These are phyloP conservation scores for Cytauxzoon felis DNA, from an alignment of 169 alveolate species.

Conservation along the genomic window DNA sequence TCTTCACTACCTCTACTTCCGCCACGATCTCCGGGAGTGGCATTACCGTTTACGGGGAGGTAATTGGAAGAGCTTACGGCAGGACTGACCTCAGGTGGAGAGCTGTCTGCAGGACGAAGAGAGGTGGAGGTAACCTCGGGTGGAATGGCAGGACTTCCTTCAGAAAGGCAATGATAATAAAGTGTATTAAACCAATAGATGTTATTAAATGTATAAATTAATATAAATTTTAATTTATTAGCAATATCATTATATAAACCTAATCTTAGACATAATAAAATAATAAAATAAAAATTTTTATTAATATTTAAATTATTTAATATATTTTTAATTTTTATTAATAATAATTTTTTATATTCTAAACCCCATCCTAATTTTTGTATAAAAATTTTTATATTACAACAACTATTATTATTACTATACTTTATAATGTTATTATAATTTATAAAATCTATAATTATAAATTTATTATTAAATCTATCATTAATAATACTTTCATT, in stretches of 20 bases:
- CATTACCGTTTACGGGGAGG: too few species aligned
- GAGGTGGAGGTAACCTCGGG: too few species aligned
- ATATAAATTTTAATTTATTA: neutral
- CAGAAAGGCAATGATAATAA: slow-evolving; percentile 8
- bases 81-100: too few species aligned
- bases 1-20: too few species aligned
- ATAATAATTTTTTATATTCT: slow-evolving; percentile 1
- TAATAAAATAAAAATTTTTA: neutral
- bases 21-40: too few species aligned
- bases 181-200: slow-evolving; percentile 40
- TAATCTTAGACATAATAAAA: slow-evolving; percentile 34
- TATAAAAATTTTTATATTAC: neutral
- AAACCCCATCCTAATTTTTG: slow-evolving; percentile 18
- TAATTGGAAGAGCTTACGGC: too few species aligned
- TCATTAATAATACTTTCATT: slow-evolving; percentile 12
- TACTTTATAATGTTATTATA: too few species aligned
- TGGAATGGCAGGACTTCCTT: neutral
- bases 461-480: neutral
- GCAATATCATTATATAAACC: slow-evolving; percentile 48
- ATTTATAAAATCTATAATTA: neutral
- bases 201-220: slow-evolving; percentile 14
- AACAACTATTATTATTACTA: neutral
- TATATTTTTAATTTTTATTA: neutral
- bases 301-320: slow-evolving; percentile 4
- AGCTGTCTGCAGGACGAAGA: too few species aligned